Evolutionary conservation across 2,329 filamentous ascomycete species (phyloP), one percentile per base, ranked within the genome.

Genomic region (Phoma sp.): DNA sequence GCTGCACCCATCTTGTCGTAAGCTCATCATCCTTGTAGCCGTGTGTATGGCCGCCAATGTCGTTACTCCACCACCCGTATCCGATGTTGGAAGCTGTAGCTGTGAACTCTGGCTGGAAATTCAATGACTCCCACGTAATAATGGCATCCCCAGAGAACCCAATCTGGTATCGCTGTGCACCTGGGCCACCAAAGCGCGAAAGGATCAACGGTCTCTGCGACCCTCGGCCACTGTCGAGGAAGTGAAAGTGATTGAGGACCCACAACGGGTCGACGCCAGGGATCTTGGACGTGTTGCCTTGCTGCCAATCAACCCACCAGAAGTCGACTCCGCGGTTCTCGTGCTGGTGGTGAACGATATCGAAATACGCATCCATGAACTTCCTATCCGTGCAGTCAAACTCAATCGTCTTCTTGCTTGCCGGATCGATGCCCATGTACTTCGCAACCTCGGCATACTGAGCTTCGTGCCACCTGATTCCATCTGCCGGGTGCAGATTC

Each of bases 301-400:
- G 86, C 68, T 88, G 86, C 85, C 85, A 88, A 67, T 88, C 86
- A 25, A 88, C 79, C 86, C 86, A 88, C 84, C 85, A 87, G 52
- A 88, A 87, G 63, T 88, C 85, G 21, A 81, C 78, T 1, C 83
- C 85, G 8, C 83, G 74, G 1, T 81, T 75, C 57, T 88, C 85
- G 25, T 87, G 75, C 13, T 77, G 73, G 12, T 81, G 77, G 53
- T 87, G 83, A 5, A 88, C 76, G 2, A 86, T 79, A 43, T 82
- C 78, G 39, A 87, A 81, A 61, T 84, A 88, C 0, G 84, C 85
- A 31, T 85, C 76, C 67, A 86, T 76, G 60, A 85, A 88, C 29
- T 75, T 76, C 17, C 73, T 79, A 44, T 81, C 76, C 0, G 82
- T 82, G 17, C 80, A 80, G 58, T 88, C 83, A 40, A 88, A 88